Evolutionary conservation across 257 asterid species (phyloP).

Genomic region (Henckelia pumila): DNA sequence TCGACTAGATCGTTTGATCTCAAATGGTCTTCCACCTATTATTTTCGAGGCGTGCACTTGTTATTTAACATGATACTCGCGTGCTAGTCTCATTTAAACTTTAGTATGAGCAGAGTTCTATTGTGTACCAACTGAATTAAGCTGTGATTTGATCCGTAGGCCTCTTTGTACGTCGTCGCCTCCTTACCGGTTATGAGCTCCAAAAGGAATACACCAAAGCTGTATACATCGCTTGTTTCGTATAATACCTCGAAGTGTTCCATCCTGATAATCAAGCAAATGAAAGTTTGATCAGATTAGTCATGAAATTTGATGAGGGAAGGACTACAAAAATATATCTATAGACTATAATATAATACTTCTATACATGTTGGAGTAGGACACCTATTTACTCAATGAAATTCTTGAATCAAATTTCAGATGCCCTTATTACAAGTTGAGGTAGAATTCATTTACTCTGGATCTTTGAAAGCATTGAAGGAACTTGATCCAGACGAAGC

Average conservation of each 20-base stretch:
- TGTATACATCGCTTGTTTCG: slow-evolving; percentile 57
- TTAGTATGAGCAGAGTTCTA: background rate
- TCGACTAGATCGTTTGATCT: slow-evolving; percentile 43
- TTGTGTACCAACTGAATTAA: slow-evolving; percentile 55
- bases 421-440: slow-evolving; percentile 3
- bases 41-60: too few relatives aligned
- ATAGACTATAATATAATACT: too few relatives aligned
- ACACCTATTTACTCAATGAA: too few relatives aligned
- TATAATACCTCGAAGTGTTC: slow-evolving; percentile 22
- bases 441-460: slow-evolving; percentile 47
- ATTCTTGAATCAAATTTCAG: too few relatives aligned
- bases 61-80: background rate
- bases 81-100: background rate
- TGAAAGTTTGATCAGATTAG: slow-evolving; percentile 3
- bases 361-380: too few relatives aligned
- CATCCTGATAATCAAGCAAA: slow-evolving; percentile 34
- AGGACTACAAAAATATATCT: background rate
- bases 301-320: background rate
- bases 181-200: slow-evolving; percentile 70
- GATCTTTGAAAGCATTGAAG: slow-evolving; percentile 52
- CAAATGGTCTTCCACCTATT: slow-evolving; percentile 44
- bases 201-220: slow-evolving; percentile 67
- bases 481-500: slow-evolving; percentile 44
- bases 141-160: slow-evolving; percentile 42
- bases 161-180: slow-evolving; percentile 36